Base-by-base conservation (phyloP, 495 filamentous ascomycete genomes). In the Pseudevernia furfuracea region DNA sequence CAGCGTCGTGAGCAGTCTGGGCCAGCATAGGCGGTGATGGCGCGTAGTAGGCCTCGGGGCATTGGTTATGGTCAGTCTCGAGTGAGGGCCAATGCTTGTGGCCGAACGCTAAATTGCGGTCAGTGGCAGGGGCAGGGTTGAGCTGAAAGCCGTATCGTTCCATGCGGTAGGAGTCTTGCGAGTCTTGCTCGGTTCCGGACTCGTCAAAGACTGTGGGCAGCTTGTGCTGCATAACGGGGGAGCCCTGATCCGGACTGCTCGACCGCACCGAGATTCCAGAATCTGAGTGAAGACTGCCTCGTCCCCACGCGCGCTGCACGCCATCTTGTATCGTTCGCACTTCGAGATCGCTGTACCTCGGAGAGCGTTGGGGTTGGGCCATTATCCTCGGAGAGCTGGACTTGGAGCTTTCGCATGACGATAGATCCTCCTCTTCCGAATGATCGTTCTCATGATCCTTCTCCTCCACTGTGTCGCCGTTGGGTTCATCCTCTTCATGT, bases 221-320 rank as follows among this genome's bases (percentile, higher is more conserved):
- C 46, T 71, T 71, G 60, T 70, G 61, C 17, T 67, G 65, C 56
- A 66, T 34, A 2, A 68, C 62, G 0, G 70, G 70, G 1, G 70
- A 71, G 19, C 64, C 63, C 59, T 68, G 62, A 34, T 71, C 69
- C 17, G 62, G 59, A 53, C 69, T 71, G 44, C 58, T 57, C n/a
- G 68, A 68, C 17, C 69, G 56, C 58, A 71, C 56, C 23, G 68
- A 70, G 10, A 71, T 68, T 4, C 70, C 70, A 0, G 70, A 71
- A 46, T 71, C 70, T 0, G 70, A 71, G 39, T 71, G 68, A 2
- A 71, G 59, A 48, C 65, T 68, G 11, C 38, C 63, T 17, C 67
- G 58, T 43, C 46, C 63, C 67, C 67, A 68, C 3, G 43, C 28
- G 23, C 63, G 52, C 10, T 66, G 67, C 14, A 60, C 62, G 30